Conservation (phyloP, 177 flowering plant species). For the Vitis hybrid region DNA sequence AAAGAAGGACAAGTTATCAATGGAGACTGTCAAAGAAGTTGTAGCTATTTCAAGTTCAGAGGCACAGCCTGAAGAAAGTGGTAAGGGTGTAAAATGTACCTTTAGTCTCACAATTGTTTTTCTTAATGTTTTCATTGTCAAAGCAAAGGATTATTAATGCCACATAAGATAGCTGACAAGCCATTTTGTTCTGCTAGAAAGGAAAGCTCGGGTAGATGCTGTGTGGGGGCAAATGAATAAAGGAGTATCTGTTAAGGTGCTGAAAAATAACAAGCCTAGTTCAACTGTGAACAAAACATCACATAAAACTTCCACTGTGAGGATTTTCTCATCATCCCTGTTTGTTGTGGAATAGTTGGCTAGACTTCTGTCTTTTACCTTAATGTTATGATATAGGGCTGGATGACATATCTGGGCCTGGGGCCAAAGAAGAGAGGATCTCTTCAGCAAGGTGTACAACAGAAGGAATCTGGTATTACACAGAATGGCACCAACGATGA, state of each 20-base stretch:
- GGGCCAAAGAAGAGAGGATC: conserved; percentile 41
- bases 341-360: neutral
- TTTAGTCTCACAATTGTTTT: neutral
- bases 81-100: conserved; percentile 21
- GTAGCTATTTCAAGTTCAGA: conserved; percentile 15
- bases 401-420: conserved; percentile 76
- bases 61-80: conserved; percentile 30
- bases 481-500: conserved; percentile 57
- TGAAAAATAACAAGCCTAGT: conserved; percentile 29
- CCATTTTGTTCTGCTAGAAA: conserved; percentile 37
- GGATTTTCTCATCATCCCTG: conserved; percentile 12
- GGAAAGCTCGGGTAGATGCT: conserved; percentile 71
- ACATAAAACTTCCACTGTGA: conserved; percentile 51
- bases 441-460: conserved; percentile 16
- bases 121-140: neutral
- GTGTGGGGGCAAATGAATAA: conserved; percentile 90
- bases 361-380: neutral
- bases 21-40: conserved; percentile 23
- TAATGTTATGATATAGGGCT: conserved; percentile 42
- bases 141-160: neutral
- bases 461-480: conserved; percentile 24
- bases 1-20: conserved; percentile 8
- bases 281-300: conserved; percentile 36
- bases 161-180: neutral
- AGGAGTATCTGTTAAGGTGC: conserved; percentile 44